These are phyloP conservation scores for Coniochaeta sp. DNA, from an alignment of 2,329 filamentous ascomycete genomes.

Conservation along the genomic window DNA sequence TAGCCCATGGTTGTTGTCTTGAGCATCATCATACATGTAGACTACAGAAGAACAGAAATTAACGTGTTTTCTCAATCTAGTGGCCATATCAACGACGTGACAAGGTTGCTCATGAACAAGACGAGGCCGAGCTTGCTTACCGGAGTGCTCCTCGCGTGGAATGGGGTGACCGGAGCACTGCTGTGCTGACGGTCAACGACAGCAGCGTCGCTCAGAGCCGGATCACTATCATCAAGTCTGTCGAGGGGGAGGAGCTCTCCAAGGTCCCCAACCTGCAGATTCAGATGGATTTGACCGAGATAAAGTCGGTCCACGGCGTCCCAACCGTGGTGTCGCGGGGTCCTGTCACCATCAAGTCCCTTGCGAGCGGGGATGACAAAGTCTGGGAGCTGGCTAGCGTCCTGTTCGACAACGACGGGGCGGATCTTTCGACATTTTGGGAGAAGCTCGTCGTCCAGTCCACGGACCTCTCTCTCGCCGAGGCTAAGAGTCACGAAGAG, in stretches of 20 bases:
- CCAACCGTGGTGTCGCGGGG: constrained; percentile 22
- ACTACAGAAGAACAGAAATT: constrained; percentile 22
- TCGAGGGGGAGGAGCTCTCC: not conserved
- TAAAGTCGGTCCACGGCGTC: constrained; percentile 7
- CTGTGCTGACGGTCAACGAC: constrained; percentile 39
- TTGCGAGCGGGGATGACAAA: constrained; percentile 52
- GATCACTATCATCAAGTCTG: not conserved
- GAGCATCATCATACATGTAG: not conserved
- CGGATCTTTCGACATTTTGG: constrained; percentile 59
- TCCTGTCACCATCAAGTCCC: constrained; percentile 28
- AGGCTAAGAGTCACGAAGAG: constrained; percentile 64
- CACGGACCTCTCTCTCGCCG: constrained; percentile 45
- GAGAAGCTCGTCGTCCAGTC: constrained; percentile 56
- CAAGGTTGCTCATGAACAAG: constrained; percentile 58
- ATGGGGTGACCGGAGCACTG: constrained; percentile 68
- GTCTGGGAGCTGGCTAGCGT: constrained; percentile 85
- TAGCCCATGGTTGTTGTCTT: constrained; percentile 12
- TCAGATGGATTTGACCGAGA: constrained; percentile 11
- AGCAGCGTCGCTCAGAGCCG: constrained; percentile 14
- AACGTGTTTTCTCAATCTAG: constrained; percentile 46
- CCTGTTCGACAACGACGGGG: constrained; percentile 67
- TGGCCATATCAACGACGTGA: constrained; percentile 79
- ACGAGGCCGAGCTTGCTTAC: constrained; percentile 44
- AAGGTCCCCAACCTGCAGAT: not conserved
- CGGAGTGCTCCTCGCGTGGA: constrained; percentile 46